These are phyloP conservation scores for Chamaecrista fasciculata DNA, from an alignment of 306 rosid genomes.

Conservation along the genomic window DNA sequence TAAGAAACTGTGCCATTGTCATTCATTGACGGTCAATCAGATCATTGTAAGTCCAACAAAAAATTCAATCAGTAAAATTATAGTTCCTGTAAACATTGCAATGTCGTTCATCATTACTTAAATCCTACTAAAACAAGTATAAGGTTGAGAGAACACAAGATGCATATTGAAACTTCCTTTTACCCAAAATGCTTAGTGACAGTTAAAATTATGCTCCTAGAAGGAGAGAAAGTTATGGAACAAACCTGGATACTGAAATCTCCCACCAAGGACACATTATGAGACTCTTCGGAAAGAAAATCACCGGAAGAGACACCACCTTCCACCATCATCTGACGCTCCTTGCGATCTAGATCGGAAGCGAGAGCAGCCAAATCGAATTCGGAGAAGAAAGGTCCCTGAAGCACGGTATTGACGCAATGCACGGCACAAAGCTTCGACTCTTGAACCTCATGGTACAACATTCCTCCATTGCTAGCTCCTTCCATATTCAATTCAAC, in stretches of 20 bases:
- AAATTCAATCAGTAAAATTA: neutral
- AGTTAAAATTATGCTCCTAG: too few relatives aligned
- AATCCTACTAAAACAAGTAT: neutral
- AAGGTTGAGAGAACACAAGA: neutral
- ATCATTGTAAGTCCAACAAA: neutral
- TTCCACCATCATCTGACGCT: constrained; percentile 80
- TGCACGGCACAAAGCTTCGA: constrained; percentile 97
- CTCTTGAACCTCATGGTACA: constrained; percentile 98
- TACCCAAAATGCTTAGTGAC: neutral
- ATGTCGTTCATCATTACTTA: neutral
- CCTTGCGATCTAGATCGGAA: constrained; percentile 82
- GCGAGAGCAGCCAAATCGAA: constrained; percentile 97
- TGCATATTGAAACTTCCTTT: neutral
- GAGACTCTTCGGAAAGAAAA: constrained; percentile 80
- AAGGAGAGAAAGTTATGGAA: constrained; percentile 22
- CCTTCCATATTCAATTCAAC: constrained; percentile 62
- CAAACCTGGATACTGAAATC: constrained; percentile 99
- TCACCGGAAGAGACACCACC: constrained; percentile 55
- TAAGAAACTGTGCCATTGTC: neutral
- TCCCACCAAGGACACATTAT: constrained; percentile 89
- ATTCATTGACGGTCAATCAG: neutral
- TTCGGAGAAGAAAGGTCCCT: constrained; percentile 96
- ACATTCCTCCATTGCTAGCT: constrained; percentile 92
- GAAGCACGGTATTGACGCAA: constrained; percentile 88
- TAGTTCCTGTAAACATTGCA: neutral